These are phyloP conservation scores for Phycomyces nitens DNA, from an alignment of 192 early-diverging fungal species.

Conservation along the genomic window DNA sequence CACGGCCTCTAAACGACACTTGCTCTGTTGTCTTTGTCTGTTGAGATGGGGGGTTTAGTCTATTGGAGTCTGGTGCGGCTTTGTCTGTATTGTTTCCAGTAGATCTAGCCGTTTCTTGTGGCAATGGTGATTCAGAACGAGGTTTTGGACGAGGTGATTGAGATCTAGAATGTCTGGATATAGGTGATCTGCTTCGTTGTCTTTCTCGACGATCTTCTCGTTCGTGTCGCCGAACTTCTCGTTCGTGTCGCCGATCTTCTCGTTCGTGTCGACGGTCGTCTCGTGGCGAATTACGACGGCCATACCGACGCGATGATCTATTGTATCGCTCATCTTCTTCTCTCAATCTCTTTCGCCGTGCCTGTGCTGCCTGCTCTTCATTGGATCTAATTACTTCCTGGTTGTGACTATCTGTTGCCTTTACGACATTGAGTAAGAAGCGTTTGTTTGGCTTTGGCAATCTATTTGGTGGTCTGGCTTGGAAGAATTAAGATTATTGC, in stretches of 20 bases:
- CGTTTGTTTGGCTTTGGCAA: conserved; percentile 53
- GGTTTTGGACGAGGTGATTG: not conserved
- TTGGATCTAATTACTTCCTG: conserved; percentile 44
- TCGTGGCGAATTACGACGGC: not conserved
- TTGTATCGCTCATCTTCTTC: not conserved
- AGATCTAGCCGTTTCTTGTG: not conserved
- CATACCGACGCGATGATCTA: conserved; percentile 3
- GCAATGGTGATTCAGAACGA: not conserved
- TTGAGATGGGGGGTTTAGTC: not conserved
- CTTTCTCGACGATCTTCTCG: conserved; percentile 5
- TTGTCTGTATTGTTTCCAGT: not conserved
- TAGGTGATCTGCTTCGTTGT: not conserved
- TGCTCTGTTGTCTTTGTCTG: not conserved
- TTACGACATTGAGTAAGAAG: conserved; percentile 54
- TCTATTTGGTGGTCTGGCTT: conserved; percentile 35
- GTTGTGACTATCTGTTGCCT: conserved; percentile 53
- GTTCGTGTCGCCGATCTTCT: conserved; percentile 11
- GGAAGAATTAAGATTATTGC: conserved; percentile 9
- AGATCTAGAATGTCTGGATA: not conserved
- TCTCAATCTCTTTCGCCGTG: conserved; percentile 6
- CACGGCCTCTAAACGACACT: conserved; percentile 29
- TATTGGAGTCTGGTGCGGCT: not conserved
- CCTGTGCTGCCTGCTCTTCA: conserved; percentile 42
- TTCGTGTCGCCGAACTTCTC: conserved; percentile 8
- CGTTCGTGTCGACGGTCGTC: not conserved